Evolutionary conservation across 2,329 filamentous ascomycete genomes (phyloP), one percentile per base, ranked within the genome.

Genomic region (Scedosporium dehoogii): DNA sequence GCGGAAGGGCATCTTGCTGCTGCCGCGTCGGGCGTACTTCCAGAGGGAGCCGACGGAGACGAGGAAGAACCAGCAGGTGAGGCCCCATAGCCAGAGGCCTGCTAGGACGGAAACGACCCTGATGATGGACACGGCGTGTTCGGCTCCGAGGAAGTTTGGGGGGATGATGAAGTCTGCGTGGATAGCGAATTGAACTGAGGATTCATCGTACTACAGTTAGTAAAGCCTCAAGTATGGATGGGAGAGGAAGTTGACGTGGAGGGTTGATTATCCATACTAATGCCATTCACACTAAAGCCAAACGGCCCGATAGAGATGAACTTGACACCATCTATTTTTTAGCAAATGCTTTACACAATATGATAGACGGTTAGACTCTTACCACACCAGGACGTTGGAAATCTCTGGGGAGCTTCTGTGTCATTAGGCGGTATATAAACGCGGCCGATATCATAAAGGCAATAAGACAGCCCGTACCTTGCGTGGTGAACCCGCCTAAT

Each of bases 351-450:
- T 80, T 79, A n/a, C 44, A 3, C 44, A 18, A 23, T 25, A 25
- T 4, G 14, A 41, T 3, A 6, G 55, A 41, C 4, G 16, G 16
- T 14, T 12, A 7, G 33, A 21, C 16, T 14, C 59, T 27, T 42
- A 61, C 59, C 63, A 96, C 91, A 68, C 88, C 90, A 0, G 91
- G 91, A 10, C 90, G 83, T 21, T 91, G 81, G 51, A 82, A 85
- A 69, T 93, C 90, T 62, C 84, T 81, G 0, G 91, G 91, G 0
- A 96, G 78, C 69, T 94, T 94, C 69, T 93, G 89, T 0, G 90
- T 93, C 90, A 94, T 94, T 29, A 96, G 80, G 33, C 91, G 85
- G 71, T 94, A 94, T 59, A 96, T 84, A 70, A 92, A 94, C 59
- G 91, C 89, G 1, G 88, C 85, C 65, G 91, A 92, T 27, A 96